A percentile compares a stretch with the other conserved stretches of the same genome.
Conservation (phyloP, 2,329 filamentous ascomycete genomes). For the Talaromyces marneffei region DNA sequence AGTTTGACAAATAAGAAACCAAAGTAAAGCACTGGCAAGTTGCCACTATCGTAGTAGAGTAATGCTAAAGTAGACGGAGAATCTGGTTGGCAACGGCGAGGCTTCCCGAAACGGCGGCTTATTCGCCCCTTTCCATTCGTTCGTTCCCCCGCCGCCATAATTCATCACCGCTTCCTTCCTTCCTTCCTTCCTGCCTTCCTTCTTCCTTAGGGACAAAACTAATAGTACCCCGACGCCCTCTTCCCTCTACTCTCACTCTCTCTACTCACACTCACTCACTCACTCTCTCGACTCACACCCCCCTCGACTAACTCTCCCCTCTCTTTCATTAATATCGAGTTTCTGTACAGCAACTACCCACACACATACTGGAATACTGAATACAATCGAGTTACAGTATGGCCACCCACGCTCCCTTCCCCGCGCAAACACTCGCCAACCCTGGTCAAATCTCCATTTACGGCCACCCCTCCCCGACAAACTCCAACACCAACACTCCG, state of each 20-base stretch:
- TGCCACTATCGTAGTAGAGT: too few relatives aligned
- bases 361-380: neutral
- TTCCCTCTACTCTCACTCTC: neutral
- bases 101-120: slow-evolving; percentile 1
- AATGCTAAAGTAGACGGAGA: neutral
- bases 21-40: too few relatives aligned
- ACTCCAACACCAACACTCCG: slow-evolving; percentile 47
- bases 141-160: neutral
- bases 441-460: slow-evolving; percentile 33
- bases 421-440: slow-evolving; percentile 16
- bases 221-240: neutral
- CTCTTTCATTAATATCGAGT: neutral
- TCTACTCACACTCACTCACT: neutral
- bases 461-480: slow-evolving; percentile 40
- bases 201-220: neutral
- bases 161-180: neutral
- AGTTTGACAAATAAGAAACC: too few relatives aligned
- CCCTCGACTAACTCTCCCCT: neutral
- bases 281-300: neutral
- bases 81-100: neutral
- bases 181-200: neutral
- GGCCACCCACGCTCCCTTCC: slow-evolving; percentile 20
- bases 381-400: neutral
- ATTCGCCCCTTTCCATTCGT: neutral
- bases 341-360: neutral